Conservation (phyloP, 179 eudicot species). For the Nepenthes alata region DNA sequence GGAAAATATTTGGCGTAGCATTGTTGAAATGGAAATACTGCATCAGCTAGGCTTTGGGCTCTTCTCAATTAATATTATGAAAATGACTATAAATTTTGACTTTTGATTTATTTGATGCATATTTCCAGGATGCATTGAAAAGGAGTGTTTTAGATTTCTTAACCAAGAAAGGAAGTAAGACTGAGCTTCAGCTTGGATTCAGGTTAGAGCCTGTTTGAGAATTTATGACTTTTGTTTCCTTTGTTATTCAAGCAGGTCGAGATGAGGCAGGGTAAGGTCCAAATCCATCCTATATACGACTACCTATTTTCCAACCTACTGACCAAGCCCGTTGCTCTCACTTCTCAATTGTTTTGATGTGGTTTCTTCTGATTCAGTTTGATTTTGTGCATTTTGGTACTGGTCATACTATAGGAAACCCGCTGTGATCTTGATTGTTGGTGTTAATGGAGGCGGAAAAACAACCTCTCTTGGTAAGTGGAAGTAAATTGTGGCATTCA, state of each 20-base stretch:
- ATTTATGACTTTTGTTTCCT: too few relatives aligned
- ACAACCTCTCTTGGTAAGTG: slow-evolving; percentile 93
- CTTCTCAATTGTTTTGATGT: neutral
- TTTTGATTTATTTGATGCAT: too few relatives aligned
- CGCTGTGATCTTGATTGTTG: slow-evolving; percentile 87
- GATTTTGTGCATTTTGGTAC: slow-evolving; percentile 1
- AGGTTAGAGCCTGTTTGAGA: too few relatives aligned
- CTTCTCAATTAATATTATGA: too few relatives aligned
- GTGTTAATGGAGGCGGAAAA: slow-evolving; percentile 98
- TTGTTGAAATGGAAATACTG: too few relatives aligned
- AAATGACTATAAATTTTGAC: too few relatives aligned
- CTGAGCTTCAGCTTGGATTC: slow-evolving; percentile 73
- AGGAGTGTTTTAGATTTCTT: slow-evolving; percentile 65
- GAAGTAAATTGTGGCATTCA: neutral
- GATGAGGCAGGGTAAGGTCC: too few relatives aligned
- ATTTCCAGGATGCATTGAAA: slow-evolving; percentile 67
- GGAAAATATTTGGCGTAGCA: neutral
- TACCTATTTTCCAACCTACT: too few relatives aligned
- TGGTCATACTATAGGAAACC: slow-evolving; percentile 49
- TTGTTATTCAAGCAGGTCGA: neutral
- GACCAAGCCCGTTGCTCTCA: too few relatives aligned
- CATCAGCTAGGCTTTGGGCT: too few relatives aligned
- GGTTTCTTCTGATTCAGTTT: slow-evolving; percentile 2
- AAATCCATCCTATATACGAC: too few relatives aligned
- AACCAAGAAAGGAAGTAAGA: slow-evolving; percentile 54